Evolutionary conservation across 148 eudicot species (phyloP).

Genomic region (Rhododendron simsii): DNA sequence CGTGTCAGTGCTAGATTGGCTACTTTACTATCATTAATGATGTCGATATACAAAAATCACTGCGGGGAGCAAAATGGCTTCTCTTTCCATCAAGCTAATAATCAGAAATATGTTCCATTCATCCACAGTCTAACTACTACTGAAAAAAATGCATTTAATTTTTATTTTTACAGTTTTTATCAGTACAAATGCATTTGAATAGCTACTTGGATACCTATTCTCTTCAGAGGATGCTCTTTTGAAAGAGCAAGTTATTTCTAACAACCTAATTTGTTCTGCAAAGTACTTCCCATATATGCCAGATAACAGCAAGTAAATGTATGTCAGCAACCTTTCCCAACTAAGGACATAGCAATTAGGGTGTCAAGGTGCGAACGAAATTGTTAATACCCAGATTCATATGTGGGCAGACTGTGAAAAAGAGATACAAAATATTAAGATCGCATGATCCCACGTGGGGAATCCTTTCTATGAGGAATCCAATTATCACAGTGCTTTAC

Average conservation of each 20-base stretch:
- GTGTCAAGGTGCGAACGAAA: not conserved
- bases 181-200: not conserved
- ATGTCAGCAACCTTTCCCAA: not conserved
- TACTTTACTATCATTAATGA: not conserved
- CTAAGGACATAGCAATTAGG: not conserved
- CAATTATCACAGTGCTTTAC: not conserved
- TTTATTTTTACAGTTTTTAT: not conserved
- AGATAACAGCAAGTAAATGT: not conserved
- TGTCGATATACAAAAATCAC: too few relatives aligned
- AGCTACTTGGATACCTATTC: not conserved
- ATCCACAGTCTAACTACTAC: not conserved
- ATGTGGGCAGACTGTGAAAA: not conserved
- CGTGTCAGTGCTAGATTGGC: conserved; percentile 1
- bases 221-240: not conserved
- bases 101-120: not conserved
- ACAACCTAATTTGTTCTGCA: not conserved
- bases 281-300: not conserved
- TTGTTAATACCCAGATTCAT: not conserved
- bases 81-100: not conserved
- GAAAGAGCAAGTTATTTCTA: not conserved
- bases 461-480: not conserved
- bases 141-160: not conserved
- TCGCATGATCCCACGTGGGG: not conserved
- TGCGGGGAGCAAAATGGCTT: not conserved
- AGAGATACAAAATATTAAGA: not conserved